Evolutionary conservation across 2,329 filamentous ascomycete genomes (phyloP), one percentile per base, ranked within the genome.

Genomic region (Penicillium sp.): DNA sequence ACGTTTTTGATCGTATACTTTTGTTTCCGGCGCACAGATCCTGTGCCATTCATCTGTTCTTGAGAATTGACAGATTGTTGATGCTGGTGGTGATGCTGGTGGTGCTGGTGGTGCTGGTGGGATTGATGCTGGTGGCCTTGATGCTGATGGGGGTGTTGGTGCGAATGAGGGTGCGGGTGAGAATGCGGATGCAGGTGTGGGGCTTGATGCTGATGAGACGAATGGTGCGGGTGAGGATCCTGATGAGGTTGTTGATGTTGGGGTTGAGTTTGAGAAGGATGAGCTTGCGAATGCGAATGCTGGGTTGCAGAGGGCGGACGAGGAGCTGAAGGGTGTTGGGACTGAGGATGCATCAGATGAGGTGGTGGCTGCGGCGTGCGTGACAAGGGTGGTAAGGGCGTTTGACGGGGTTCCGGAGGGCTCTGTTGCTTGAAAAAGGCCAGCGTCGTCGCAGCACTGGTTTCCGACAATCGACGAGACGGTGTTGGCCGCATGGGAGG

Each of bases 1-100:
- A 68, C 66, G 34, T 70, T 70, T 48, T 70, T 70, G 52, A 70
- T 70, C 4, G 67, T 70, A 49, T 70, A 70, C 50, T 70, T 70
- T 53, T 70, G 67, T 50, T 70, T 69, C 34, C 66, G 65, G 11
- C 68, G 58, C 49, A 69, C 63, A 2, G 65, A 61, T 26, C 55
- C 55, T 2, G 54, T 52, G 37, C 56, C 56, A 24, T 58, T 60
- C 25, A 54, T 49, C 25, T 56, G 53, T 33, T 68, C 63, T 39
- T 63, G 65, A 4, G 54, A 38, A n/a, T 54, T 48, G 28, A 57
- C 50, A 26, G 51, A 52, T 25, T 58, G 53, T 24, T 50, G 55
- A 9, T 49, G 50, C 38, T 50, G 51, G 9, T 49, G 50, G 38
- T 50, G 51, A 13, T 39, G 38, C 27, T 26, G 24, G 9, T 36